Conservation (phyloP, 306 rosid species). For the Glycyrrhiza uralensis region DNA sequence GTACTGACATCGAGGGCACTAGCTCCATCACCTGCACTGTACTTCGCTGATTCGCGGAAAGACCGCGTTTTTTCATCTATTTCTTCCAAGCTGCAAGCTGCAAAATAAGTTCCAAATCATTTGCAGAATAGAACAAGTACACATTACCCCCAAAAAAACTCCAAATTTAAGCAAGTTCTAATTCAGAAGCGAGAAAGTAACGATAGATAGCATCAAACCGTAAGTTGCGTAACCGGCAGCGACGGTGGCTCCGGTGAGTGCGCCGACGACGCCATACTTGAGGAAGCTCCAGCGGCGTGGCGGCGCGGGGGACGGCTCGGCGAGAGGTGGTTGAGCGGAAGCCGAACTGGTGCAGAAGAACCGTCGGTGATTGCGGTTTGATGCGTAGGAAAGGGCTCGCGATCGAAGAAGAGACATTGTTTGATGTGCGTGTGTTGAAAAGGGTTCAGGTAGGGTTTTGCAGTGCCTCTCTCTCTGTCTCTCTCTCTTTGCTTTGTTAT, state of each 20-base stretch:
- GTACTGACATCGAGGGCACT: constrained; percentile 53
- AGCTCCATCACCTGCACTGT: constrained; percentile 36
- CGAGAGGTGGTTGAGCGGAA: not conserved
- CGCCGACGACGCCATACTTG: constrained; percentile 3
- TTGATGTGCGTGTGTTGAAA: not conserved
- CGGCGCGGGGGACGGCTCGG: not conserved
- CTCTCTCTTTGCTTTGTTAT: too few relatives aligned
- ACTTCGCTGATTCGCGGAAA: constrained; percentile 36
- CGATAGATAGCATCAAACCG: constrained; percentile 10
- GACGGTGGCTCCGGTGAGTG: constrained; percentile 21
- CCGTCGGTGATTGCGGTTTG: not conserved
- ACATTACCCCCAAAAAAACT: not conserved
- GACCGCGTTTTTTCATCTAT: constrained; percentile 53
- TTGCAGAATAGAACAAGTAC: not conserved
- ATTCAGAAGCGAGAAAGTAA: too few relatives aligned
- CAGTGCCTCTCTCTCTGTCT: not conserved
- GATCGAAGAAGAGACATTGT: constrained; percentile 25
- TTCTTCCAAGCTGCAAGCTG: constrained; percentile 58
- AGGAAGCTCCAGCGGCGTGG: not conserved
- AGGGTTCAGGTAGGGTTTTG: constrained; percentile 31
- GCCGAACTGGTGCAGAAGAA: constrained; percentile 7
- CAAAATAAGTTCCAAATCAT: constrained; percentile 4
- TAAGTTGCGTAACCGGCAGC: constrained; percentile 21
- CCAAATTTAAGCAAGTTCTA: not conserved
- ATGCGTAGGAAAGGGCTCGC: not conserved